These are phyloP conservation scores for Periconia macrospinosa DNA, from an alignment of 2,329 filamentous ascomycete genomes.

Conservation along the genomic window DNA sequence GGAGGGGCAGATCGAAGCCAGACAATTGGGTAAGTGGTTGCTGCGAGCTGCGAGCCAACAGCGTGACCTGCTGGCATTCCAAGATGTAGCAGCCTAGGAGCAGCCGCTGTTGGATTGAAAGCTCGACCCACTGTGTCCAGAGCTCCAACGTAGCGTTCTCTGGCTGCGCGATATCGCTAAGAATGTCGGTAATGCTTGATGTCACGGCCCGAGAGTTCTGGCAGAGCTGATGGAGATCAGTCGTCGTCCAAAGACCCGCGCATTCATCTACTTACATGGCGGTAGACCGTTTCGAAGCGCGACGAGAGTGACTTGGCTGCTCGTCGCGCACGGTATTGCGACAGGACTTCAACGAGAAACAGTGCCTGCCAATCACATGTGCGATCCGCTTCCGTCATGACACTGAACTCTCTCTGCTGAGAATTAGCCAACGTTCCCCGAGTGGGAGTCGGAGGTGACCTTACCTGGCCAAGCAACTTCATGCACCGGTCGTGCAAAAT, in stretches of 20 bases:
- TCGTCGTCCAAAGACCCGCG: not conserved
- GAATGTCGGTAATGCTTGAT: slow-evolving; percentile 18
- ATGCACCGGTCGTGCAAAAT: slow-evolving; percentile 46
- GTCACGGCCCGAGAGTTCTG: slow-evolving; percentile 20
- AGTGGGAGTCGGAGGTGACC: not conserved
- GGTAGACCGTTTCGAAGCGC: slow-evolving; percentile 43
- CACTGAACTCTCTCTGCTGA: slow-evolving; percentile 28
- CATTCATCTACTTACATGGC: slow-evolving; percentile 23
- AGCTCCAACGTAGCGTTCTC: slow-evolving; percentile 23
- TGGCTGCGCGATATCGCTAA: slow-evolving; percentile 16
- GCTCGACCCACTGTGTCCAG: slow-evolving; percentile 39
- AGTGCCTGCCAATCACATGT: slow-evolving; percentile 49
- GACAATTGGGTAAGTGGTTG: slow-evolving; percentile 19
- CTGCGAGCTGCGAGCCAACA: slow-evolving; percentile 29
- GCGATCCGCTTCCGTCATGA: slow-evolving; percentile 28
- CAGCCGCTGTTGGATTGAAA: slow-evolving; percentile 39
- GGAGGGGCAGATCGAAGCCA: slow-evolving; percentile 42
- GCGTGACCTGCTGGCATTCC: slow-evolving; percentile 42
- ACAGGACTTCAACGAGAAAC: slow-evolving; percentile 47
- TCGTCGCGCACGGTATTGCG: slow-evolving; percentile 46
- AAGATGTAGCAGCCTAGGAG: slow-evolving; percentile 48
- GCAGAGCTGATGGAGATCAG: slow-evolving; percentile 22
- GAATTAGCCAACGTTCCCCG: slow-evolving; percentile 15
- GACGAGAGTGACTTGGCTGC: slow-evolving; percentile 40
- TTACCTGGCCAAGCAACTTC: slow-evolving; percentile 44